Evolutionary conservation across 148 eudicot genomes (phyloP), one percentile per base, ranked within the genome.

Genomic region (Vaccinium darrowii): DNA sequence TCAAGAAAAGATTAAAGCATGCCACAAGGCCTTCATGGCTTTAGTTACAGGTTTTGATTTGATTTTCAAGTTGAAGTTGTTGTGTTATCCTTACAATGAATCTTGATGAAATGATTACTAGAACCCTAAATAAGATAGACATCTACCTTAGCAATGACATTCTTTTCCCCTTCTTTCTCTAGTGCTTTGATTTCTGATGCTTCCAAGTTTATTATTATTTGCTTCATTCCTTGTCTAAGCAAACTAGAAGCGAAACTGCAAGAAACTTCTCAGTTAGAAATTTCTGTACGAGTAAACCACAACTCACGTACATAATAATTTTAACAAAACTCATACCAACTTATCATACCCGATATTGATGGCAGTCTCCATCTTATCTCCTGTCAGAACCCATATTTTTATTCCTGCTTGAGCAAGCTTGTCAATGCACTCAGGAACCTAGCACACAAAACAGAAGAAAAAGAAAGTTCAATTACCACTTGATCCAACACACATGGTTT

Each of bases 331-430:
- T 23, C 12, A 51, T 15, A 60, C 30, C 51, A 51, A 21, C 49
- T 83, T 58, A 80, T 33, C 85, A 82, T 92, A 95, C 99, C 99
- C 99, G 56, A 97, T 97, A 80, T 97, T 97, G 76, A 97, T 95
- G 86, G 99, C 99, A 27, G 99, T 97, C 86, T 95, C 99, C 99
- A 97, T 95, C 91, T 97, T 95, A 91, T 97, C 99, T 81, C 99
- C 99, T 12, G 99, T 97, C 86, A 97, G 89, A 86, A 97, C 99
- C 99, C 99, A 97, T 88, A 97, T 87, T 87, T 97, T 97, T 63
- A 97, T 97, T 75, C 99, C 98, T 3, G 99, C 98, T 90, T 97
- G 99, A n/a, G 99, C 98, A 87, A 97, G 98, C 80, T 94, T 97
- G 91, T 97, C 98, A 84, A 97, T 97, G 89, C 98, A 95, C 85